phyloP scores from a whole-genome alignment of 208 protist genomes.

The Leishmania mexicana region DNA sequence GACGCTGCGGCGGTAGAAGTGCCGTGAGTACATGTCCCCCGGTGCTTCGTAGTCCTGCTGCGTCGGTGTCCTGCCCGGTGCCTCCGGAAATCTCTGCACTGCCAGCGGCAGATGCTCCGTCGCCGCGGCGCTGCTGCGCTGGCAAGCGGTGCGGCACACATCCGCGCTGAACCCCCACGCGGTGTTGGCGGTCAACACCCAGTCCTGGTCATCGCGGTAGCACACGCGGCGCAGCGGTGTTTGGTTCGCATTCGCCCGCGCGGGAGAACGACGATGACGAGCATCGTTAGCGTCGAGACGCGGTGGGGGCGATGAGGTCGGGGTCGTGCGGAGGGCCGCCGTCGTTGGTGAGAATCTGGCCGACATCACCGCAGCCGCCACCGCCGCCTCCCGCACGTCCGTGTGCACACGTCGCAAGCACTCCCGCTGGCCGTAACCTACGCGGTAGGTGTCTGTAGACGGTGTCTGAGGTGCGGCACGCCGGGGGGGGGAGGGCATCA shows the following conservation, averaged over 20 bases:
- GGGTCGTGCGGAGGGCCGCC: no score
- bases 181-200: slow-evolving; percentile 11
- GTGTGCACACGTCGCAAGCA: background rate
- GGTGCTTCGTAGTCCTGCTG: no score
- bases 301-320: background rate
- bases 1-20: slow-evolving; percentile 6
- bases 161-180: slow-evolving; percentile 11
- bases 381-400: background rate
- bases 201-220: background rate
- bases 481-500: no score
- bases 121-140: background rate
- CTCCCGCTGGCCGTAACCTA: background rate
- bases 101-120: background rate
- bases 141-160: background rate
- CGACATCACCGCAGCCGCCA: background rate
- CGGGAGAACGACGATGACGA: no score
- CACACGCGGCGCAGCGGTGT: slow-evolving; percentile 3
- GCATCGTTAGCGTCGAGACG: no score
- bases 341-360: no score
- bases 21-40: slow-evolving; percentile 9
- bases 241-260: background rate
- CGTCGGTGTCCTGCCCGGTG: background rate
- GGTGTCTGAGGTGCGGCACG: no score
- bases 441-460: background rate
- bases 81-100: background rate